These are phyloP conservation scores for Tetraselmis striata DNA, from an alignment of 139 green algal genomes.

Conservation along the genomic window DNA sequence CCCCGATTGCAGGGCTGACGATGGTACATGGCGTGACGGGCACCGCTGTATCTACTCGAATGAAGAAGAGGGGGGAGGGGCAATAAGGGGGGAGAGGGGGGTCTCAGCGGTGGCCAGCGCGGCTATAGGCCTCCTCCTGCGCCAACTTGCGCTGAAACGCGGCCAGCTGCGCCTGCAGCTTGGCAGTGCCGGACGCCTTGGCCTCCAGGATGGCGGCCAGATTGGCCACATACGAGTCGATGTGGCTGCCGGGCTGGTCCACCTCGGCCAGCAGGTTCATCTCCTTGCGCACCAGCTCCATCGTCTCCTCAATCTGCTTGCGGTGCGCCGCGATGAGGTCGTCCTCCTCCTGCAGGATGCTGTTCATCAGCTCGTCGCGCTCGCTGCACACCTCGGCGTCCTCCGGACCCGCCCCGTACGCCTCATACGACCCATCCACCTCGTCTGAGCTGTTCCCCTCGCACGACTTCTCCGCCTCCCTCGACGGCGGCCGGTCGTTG, in stretches of 20 bases:
- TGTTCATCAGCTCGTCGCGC: constrained; percentile 62
- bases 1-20: too few relatives aligned
- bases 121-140: constrained; percentile 51
- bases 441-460: too few relatives aligned
- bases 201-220: constrained; percentile 54
- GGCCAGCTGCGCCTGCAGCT: constrained; percentile 46
- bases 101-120: neutral
- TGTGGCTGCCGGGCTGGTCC: constrained; percentile 67
- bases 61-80: too few relatives aligned
- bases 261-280: constrained; percentile 62
- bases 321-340: constrained; percentile 81
- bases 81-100: too few relatives aligned
- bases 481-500: too few relatives aligned
- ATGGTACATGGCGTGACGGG: too few relatives aligned
- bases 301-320: constrained; percentile 78
- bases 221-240: constrained; percentile 69
- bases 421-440: neutral
- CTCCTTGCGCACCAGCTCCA: constrained; percentile 74
- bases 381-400: constrained; percentile 16
- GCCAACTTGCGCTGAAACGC: constrained; percentile 56
- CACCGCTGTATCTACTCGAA: too few relatives aligned
- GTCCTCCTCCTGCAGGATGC: constrained; percentile 82
- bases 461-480: neutral
- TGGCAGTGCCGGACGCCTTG: constrained; percentile 42
- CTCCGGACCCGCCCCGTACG: constrained; percentile 1